Percentiles rank a stretch among this genome's conserved stretches.
These are phyloP conservation scores for Pichia nakasei DNA, from an alignment of 805 yeast genomes.

Conservation along the genomic window DNA sequence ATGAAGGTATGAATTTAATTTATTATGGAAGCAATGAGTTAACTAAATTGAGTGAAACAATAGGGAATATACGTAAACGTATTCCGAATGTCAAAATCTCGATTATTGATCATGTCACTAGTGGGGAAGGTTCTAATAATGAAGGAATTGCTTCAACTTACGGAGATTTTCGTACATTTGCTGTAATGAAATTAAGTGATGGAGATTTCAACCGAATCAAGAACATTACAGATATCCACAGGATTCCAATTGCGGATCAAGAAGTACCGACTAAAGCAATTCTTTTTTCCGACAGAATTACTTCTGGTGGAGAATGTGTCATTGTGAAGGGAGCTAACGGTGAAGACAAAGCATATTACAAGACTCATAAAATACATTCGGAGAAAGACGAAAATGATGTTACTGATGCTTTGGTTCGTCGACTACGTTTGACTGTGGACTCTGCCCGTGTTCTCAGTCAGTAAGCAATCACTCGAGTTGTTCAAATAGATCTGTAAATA, in stretches of 20 bases:
- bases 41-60: constrained; percentile 7
- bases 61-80: neutral
- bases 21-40: constrained; percentile 16
- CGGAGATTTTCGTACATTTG: neutral
- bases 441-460: neutral
- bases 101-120: constrained; percentile 9
- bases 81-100: constrained; percentile 1
- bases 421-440: neutral
- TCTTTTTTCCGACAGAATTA: neutral
- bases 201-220: neutral
- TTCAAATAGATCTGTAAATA: too few relatives aligned
- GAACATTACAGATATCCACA: neutral
- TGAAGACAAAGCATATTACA: neutral
- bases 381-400: neutral
- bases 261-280: neutral
- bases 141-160: neutral
- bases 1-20: constrained; percentile 5
- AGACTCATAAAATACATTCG: neutral
- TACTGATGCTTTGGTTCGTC: neutral
- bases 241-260: neutral
- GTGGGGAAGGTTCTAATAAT: neutral
- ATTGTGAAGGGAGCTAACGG: neutral
- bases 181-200: neutral
- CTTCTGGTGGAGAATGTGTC: neutral
- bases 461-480: too few relatives aligned